phyloP scores from a whole-genome alignment of 176 grass and related monocot species.

The Ensete ventricosum region DNA sequence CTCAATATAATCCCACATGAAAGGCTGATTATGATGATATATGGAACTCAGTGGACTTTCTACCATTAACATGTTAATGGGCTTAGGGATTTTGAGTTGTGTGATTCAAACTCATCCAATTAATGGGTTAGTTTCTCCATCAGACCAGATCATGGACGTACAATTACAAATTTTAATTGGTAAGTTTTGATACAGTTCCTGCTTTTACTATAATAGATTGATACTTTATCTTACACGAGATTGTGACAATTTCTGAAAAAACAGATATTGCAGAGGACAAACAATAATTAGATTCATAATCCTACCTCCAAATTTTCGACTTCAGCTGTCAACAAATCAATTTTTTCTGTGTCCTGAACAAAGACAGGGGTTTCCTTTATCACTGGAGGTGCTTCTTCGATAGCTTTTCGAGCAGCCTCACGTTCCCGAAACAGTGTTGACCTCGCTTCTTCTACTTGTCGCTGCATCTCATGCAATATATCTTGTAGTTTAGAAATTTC shows the following conservation, averaged over 20 bases:
- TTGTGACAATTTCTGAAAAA: too few species aligned
- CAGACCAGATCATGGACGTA: neutral
- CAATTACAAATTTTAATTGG: neutral
- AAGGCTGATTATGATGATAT: too few species aligned
- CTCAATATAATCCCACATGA: too few species aligned
- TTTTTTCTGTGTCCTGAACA: constrained; percentile 76
- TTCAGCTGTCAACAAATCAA: constrained; percentile 63
- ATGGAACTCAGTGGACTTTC: too few species aligned
- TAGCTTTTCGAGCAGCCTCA: constrained; percentile 89
- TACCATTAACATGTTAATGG: too few species aligned
- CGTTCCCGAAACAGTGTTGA: constrained; percentile 56
- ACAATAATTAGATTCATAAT: constrained; percentile 2
- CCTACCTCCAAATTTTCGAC: constrained; percentile 70
- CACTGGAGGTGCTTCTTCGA: constrained; percentile 93
- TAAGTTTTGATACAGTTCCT: neutral
- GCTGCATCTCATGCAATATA: constrained; percentile 55
- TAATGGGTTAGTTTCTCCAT: too few species aligned
- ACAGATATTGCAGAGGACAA: constrained; percentile 9
- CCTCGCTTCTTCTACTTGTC: constrained; percentile 82
- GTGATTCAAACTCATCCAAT: too few species aligned
- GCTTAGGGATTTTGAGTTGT: too few species aligned
- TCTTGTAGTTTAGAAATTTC: constrained; percentile 79
- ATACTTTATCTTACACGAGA: too few species aligned
- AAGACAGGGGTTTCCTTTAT: constrained; percentile 84
- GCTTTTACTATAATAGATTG: neutral